Percentiles rank a stretch among this genome's conserved stretches.
Conservation (phyloP, 805 yeast species). For the Grigorovia jiainica region DNA sequence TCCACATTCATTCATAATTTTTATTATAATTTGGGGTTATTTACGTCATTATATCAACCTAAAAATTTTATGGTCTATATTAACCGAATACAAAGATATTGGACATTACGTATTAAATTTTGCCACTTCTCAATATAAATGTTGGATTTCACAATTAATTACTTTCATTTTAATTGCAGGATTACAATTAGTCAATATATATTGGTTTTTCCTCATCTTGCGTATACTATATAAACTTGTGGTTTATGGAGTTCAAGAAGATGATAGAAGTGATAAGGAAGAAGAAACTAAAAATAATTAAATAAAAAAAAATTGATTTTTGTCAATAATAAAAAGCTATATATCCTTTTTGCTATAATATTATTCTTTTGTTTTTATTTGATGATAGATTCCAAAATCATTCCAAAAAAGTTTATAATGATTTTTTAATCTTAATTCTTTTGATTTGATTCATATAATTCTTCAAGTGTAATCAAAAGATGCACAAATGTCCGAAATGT, state of each 20-base stretch:
- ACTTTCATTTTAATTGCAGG: slow-evolving; percentile 71
- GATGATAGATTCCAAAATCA: too few relatives aligned
- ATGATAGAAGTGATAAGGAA: slow-evolving; percentile 85
- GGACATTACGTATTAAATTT: slow-evolving; percentile 78
- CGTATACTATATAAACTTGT: slow-evolving; percentile 66
- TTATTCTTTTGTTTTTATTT: too few relatives aligned
- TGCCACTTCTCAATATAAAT: slow-evolving; percentile 88
- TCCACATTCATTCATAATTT: slow-evolving; percentile 58
- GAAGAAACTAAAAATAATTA: slow-evolving; percentile 5
- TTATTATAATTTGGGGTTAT: slow-evolving; percentile 73
- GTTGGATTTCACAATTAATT: slow-evolving; percentile 90
- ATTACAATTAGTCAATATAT: slow-evolving; percentile 74
- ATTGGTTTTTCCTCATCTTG: slow-evolving; percentile 78
- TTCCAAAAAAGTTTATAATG: too few relatives aligned
- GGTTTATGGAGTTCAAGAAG: slow-evolving; percentile 51
- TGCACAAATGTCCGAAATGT: too few relatives aligned
- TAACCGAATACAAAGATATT: slow-evolving; percentile 77
- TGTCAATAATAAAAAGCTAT: too few relatives aligned
- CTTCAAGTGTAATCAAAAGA: too few relatives aligned
- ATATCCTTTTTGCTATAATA: too few relatives aligned
- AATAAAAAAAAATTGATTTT: slow-evolving; percentile 12
- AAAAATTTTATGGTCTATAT: slow-evolving; percentile 70
- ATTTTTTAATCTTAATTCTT: too few relatives aligned
- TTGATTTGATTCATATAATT: too few relatives aligned
- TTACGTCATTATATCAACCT: slow-evolving; percentile 81